Evolutionary conservation across 805 yeast species (phyloP).

Genomic region (Starmerella apis): DNA sequence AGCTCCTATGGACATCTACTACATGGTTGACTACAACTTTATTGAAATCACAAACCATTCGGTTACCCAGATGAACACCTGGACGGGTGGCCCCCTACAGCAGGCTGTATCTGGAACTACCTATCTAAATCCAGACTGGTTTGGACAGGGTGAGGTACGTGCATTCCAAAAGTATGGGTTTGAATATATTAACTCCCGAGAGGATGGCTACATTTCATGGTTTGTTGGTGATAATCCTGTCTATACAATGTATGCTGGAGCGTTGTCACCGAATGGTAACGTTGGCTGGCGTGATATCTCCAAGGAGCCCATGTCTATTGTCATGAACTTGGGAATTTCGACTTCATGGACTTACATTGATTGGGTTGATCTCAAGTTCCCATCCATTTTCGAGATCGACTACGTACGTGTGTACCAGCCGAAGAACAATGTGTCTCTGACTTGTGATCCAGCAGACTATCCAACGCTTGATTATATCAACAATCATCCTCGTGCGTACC

Average conservation of each 20-base stretch:
- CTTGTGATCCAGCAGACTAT: slow-evolving; percentile 78
- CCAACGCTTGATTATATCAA: slow-evolving; percentile 82
- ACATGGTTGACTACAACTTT: slow-evolving; percentile 75
- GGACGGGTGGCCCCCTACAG: slow-evolving; percentile 88
- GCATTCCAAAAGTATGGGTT: slow-evolving; percentile 64
- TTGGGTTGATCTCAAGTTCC: slow-evolving; percentile 71
- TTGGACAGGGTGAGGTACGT: slow-evolving; percentile 43
- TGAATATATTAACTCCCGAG: slow-evolving; percentile 52
- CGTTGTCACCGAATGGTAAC: slow-evolving; percentile 86
- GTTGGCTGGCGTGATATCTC: slow-evolving; percentile 70
- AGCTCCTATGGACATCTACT: slow-evolving; percentile 94
- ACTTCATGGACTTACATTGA: slow-evolving; percentile 89
- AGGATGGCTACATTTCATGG: slow-evolving; percentile 73
- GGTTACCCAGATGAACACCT: slow-evolving; percentile 71
- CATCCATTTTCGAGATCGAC: slow-evolving; percentile 65
- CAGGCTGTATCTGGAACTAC: slow-evolving; percentile 83
- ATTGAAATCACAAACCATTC: slow-evolving; percentile 59
- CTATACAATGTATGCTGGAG: slow-evolving; percentile 56
- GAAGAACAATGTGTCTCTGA: slow-evolving; percentile 42
- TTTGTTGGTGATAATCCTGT: slow-evolving; percentile 74
- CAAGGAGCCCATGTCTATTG: slow-evolving; percentile 86
- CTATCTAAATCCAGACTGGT: slow-evolving; percentile 73
- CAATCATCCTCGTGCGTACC: slow-evolving; percentile 57
- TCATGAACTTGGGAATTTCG: slow-evolving; percentile 82
- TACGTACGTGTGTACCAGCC: slow-evolving; percentile 93